Evolutionary conservation across 2,329 filamentous ascomycete species (phyloP).

Genomic region (Paracoccidioides brasiliensis): DNA sequence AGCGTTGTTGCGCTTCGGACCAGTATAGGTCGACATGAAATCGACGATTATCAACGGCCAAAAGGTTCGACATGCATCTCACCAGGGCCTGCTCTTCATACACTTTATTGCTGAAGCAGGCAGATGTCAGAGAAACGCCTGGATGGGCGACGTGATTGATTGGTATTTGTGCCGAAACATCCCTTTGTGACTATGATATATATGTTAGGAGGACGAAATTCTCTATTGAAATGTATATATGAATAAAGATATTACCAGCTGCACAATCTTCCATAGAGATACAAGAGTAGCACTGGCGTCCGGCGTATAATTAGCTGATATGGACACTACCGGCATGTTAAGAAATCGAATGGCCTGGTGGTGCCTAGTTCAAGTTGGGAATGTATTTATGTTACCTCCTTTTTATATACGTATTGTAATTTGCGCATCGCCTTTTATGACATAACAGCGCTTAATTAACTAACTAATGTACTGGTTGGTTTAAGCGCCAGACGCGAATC

Average conservation of each 20-base stretch:
- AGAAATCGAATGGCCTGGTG: neutral
- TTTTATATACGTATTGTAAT: too few relatives aligned
- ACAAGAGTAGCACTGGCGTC: conserved; percentile 22
- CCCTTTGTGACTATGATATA: conserved; percentile 43
- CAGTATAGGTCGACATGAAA: conserved; percentile 51
- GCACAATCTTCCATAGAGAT: conserved; percentile 27
- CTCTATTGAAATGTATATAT: neutral
- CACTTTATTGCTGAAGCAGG: conserved; percentile 44
- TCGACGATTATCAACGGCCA: conserved; percentile 46
- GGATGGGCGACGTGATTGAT: conserved; percentile 50
- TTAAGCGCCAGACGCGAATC: neutral
- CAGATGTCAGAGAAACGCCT: conserved; percentile 43
- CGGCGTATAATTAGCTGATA: conserved; percentile 32
- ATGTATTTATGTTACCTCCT: too few relatives aligned
- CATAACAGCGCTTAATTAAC: neutral
- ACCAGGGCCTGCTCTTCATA: conserved; percentile 40
- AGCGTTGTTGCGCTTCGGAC: conserved; percentile 41
- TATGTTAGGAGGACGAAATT: conserved; percentile 7
- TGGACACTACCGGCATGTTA: conserved; percentile 13
- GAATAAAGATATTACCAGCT: conserved; percentile 20
- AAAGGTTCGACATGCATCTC: conserved; percentile 50
- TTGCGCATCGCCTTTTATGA: neutral
- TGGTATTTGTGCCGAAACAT: conserved; percentile 46
- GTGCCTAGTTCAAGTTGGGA: neutral
- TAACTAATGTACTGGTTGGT: neutral